Evolutionary conservation across 352 stramenopile genomes (phyloP).

Genomic region (Phytophthora tentaculata): DNA sequence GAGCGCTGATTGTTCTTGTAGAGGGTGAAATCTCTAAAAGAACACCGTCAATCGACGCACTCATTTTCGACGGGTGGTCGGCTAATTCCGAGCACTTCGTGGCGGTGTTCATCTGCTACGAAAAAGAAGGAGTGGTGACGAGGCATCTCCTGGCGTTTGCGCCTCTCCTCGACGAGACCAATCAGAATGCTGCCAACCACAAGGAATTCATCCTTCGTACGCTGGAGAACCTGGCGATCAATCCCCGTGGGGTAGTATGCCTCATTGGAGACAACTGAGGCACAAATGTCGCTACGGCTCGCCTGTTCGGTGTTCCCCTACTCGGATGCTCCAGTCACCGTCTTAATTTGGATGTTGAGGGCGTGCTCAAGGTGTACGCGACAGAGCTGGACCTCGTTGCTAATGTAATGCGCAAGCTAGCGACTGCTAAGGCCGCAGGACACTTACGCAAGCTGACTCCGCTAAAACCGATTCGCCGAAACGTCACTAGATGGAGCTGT

Average conservation of each 20-base stretch:
- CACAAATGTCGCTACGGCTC: neutral
- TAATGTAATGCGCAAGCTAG: neutral
- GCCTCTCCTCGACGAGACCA: neutral
- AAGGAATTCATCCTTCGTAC: neutral
- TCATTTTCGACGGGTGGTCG: no score
- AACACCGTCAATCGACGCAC: no score
- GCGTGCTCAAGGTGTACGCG: neutral
- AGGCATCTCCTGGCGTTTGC: neutral
- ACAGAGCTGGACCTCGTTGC: neutral
- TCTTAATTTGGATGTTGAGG: neutral
- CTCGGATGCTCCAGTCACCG: neutral
- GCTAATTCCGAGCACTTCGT: neutral
- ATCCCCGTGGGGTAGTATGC: neutral
- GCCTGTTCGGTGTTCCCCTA: neutral
- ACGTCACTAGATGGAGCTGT: neutral
- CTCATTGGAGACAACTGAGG: neutral
- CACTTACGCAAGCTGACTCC: neutral
- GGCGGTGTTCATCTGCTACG: neutral
- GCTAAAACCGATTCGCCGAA: neutral
- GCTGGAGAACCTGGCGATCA: neutral
- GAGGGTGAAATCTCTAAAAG: constrained; percentile 1
- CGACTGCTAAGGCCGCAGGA: neutral
- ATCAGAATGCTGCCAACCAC: neutral
- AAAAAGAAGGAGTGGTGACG: neutral
- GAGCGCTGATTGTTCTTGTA: neutral